Conservation (phyloP, 164 flowering plant species). For the Santalum album region DNA sequence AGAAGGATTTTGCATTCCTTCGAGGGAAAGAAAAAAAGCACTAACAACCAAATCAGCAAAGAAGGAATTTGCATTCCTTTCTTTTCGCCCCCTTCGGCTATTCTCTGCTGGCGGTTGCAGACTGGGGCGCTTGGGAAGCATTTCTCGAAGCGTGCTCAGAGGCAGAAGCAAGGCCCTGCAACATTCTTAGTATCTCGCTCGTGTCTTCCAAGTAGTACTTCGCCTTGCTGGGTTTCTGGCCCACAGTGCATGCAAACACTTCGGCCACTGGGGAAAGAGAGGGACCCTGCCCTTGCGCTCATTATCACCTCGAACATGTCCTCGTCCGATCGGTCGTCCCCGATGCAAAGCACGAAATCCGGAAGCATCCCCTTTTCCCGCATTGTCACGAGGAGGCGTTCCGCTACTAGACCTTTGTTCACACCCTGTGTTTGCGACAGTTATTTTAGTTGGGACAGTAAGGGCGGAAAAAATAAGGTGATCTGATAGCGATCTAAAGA, state of each 20-base stretch:
- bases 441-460: too few relatives aligned
- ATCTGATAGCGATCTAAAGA: too few relatives aligned
- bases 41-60: too few relatives aligned
- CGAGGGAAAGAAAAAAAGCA: too few relatives aligned
- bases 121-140: too few relatives aligned
- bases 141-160: conserved; percentile 25
- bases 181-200: conserved; percentile 42
- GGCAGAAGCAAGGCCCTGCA: conserved; percentile 63
- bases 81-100: too few relatives aligned
- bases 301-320: conserved; percentile 73
- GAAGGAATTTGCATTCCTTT: too few relatives aligned
- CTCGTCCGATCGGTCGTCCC: conserved; percentile 75
- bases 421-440: conserved; percentile 43
- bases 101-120: too few relatives aligned
- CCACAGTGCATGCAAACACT: conserved; percentile 69
- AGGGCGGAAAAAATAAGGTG: too few relatives aligned
- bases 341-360: conserved; percentile 73
- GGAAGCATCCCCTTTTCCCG: conserved; percentile 35
- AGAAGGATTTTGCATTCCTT: too few relatives aligned
- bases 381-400: conserved; percentile 46
- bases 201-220: conserved; percentile 69
- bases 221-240: conserved; percentile 67
- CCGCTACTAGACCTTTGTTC: conserved; percentile 65
- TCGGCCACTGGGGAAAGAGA: conserved; percentile 41
- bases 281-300: conserved; percentile 35